These are phyloP conservation scores for Phylloporus sp. DNA, from an alignment of 768 basidiomycete genomes.

Conservation along the genomic window DNA sequence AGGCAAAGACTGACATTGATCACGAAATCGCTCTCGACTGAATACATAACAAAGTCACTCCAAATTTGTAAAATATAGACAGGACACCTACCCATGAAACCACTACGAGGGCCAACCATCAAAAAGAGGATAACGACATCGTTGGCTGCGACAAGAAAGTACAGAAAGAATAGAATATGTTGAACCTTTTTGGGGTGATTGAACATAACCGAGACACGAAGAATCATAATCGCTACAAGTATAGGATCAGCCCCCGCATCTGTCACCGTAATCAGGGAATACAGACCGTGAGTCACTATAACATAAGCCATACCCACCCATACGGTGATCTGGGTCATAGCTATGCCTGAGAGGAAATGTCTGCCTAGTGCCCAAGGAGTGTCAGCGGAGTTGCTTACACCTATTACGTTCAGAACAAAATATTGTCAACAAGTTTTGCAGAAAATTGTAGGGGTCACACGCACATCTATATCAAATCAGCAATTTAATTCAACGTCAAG, in stretches of 20 bases:
- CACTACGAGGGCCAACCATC: background rate
- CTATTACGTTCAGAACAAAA: background rate
- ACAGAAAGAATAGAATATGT: constrained; percentile 2
- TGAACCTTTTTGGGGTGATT: background rate
- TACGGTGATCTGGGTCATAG: background rate
- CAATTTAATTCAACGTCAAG: background rate
- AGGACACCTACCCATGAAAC: background rate
- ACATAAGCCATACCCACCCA: background rate
- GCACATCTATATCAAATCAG: constrained; percentile 5
- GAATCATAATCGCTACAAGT: constrained; percentile 12
- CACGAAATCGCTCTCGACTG: background rate
- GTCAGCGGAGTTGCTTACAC: background rate
- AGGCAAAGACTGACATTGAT: background rate
- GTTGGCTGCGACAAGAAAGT: background rate
- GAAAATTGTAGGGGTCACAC: background rate
- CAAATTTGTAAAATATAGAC: background rate
- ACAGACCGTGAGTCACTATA: constrained; percentile 6
- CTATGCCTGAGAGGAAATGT: background rate
- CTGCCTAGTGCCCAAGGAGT: background rate
- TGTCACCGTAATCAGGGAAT: background rate
- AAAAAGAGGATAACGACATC: background rate
- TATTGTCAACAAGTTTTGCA: background rate
- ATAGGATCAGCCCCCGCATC: too few relatives aligned
- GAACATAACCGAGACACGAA: constrained; percentile 15
- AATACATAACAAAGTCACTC: background rate